Base-by-base conservation (phyloP, 2,329 filamentous ascomycete genomes). In the Alternaria consortialis region DNA sequence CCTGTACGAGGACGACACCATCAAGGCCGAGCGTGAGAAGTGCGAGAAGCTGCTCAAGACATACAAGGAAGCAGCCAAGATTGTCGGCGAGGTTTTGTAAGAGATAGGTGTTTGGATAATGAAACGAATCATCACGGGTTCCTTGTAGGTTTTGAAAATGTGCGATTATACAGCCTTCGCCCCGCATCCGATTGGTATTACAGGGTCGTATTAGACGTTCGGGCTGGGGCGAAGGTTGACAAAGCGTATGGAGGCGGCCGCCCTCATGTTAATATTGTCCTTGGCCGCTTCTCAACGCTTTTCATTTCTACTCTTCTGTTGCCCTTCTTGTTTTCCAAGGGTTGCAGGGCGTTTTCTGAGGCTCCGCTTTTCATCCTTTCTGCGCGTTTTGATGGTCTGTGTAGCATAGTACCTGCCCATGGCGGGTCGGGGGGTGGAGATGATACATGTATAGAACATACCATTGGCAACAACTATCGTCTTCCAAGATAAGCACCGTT, bases 21-120 rank as follows among this genome's bases (percentile, higher is more conserved):
- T 99, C 77, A 97, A 98, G 86, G 94, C 93, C 75, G 94, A 98
- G 82, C 89, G 94, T 64, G 94, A 98, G 83, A 99, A 99, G 86
- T 99, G 95, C 81, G 95, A 99, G 85, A 95, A 93, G 79, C 85
- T 99, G 68, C 87, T 98, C 65, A 89, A 91, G 77, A 99, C 95
- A 20, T 99, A 99, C 83, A 93, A 93, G 75, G 95, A 99, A 83
- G 95, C 95, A 20, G 93, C 94, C 65, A 97, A 96, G 86, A 99
- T 99, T 78, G 94, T 99, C 65, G 93, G 95, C 62, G 95, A 99
- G 82, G 95, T 99, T 53, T 68, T 79, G 69, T 79, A 76, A 70
- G 56, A 64, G 42, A 39, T 54, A 40, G 29, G 32, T 52, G 42
- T 59, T 63, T 66, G 64, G 62, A 59, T 53, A 61, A 64, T 71